Base-by-base conservation (phyloP, 2,329 filamentous ascomycete species). In the Fusarium albidum region DNA sequence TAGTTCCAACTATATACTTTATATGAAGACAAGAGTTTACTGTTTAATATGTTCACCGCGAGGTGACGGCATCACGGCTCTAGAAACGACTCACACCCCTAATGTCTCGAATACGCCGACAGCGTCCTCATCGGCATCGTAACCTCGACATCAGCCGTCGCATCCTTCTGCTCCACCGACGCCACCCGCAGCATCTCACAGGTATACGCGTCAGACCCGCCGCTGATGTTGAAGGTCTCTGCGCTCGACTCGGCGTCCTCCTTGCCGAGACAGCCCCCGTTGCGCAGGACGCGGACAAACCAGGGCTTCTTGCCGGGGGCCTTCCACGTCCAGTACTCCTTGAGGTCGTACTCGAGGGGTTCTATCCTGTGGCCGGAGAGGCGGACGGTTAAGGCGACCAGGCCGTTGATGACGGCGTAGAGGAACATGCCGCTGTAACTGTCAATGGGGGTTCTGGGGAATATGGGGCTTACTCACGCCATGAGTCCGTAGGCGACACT, bases 401-500 rank as follows among this genome's bases (percentile, higher is more conserved):
- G 67, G 3, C 72, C 68, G 71, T 83, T 74, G 76, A 86, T 65
- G 58, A 79, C 55, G 56, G 81, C 59, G 73, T 84, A 75, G 54
- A 82, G 60, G 75, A 89, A 69, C 74, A 89, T 65, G 12, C 81
- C 81, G 2, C 80, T 82, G 6, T 13, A 14, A 54, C 62, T 51
- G n/a, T n/a, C n/a, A 67, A 54, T 14, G 7, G n/a, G 13, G 4
- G 3, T 3, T 9, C n/a, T 27, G n/a, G 2, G 6, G 2, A 10
- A 2, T n/a, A 8, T 9, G n/a, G 3, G n/a, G n/a, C n/a, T n/a
- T n/a, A 77, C 81, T 75, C 70, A 85, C 83, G 83, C 88, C 61
- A 92, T 90, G 25, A 92, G 81, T n/a, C 89, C 89, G 59, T 92
- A 91, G 8, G 89, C 88, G 40, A 91, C 89, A 44, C 86, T 90